Base-by-base conservation (phyloP, 2,329 filamentous ascomycete species). In the Aspergillus candidus region DNA sequence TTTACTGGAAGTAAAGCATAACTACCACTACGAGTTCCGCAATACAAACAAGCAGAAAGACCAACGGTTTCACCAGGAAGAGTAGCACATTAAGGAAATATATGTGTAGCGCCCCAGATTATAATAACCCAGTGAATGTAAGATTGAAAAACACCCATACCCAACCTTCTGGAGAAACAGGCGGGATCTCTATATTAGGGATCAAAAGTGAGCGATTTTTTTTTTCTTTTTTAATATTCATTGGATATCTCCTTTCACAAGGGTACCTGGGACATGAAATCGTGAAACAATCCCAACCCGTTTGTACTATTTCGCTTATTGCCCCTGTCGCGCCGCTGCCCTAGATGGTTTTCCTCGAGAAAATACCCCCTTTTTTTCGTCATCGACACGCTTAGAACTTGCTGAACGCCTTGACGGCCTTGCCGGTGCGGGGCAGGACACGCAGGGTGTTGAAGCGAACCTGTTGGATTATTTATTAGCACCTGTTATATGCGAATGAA, bases 381-480 rank as follows among this genome's bases (percentile, higher is more conserved):
- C 53, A 47, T 50, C 55, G 52, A 58, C 49, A 50, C 61, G 56
- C 64, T 84, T 95, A 98, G 82, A 98, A 98, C 83, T 98, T 98
- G 80, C 74, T 80, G 84, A 98, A 98, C 74, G 83, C 76, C 89
- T 98, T 98, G 75, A 96, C 89, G 66, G 82, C 77, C 85, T 96
- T 96, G 77, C 90, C 88, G 67, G 88, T 95, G 78, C 90, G 84
- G 76, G 91, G 91, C 68, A 97, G 86, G 67, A 98, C 93, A 70
- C 93, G 90, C 72, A 98, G 88, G 72, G 96, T 90, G 80, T 98
- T 98, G 88, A 98, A 98, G 72, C 93, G 93, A 71, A 95, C 86
- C 89, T 94, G 39, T 48, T 41, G 41, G 32, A 38, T 38, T 3
- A 44, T 45, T 47, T 61, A 53, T 63, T 53, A 47, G 11, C 29